These are phyloP conservation scores for Trichoderma sp. DNA, from an alignment of 2,329 filamentous ascomycete species.

Conservation along the genomic window DNA sequence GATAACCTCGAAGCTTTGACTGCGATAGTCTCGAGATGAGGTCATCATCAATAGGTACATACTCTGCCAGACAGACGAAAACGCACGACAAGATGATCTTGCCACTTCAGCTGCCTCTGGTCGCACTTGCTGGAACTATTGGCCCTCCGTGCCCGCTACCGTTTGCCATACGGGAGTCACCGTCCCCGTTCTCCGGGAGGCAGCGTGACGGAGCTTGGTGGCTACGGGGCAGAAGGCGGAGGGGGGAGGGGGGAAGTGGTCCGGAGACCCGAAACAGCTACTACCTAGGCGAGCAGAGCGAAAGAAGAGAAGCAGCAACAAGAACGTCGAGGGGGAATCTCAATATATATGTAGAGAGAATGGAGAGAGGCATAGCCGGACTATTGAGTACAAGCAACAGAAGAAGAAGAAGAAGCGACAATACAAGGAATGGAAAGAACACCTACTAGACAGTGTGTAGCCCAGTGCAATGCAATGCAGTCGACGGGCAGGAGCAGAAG, in stretches of 20 bases:
- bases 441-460: background rate
- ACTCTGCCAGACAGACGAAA: background rate
- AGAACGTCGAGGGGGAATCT: background rate
- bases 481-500: background rate
- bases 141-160: slow-evolving; percentile 17
- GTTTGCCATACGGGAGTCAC: slow-evolving; percentile 23
- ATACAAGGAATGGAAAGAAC: background rate
- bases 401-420: background rate
- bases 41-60: slow-evolving; percentile 11
- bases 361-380: background rate
- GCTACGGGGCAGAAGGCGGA: background rate
- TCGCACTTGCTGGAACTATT: slow-evolving; percentile 21
- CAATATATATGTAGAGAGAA: background rate
- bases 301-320: background rate
- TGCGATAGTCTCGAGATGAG: slow-evolving; percentile 16
- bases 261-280: background rate
- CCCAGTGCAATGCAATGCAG: background rate
- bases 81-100: slow-evolving; percentile 21
- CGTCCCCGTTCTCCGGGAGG: background rate
- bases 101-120: slow-evolving; percentile 21
- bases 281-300: background rate
- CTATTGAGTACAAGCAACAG: too few relatives aligned
- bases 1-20: background rate
- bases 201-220: slow-evolving; percentile 1
- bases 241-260: background rate